Evolutionary conservation across 306 rosid species (phyloP).

Genomic region (Pyrus pyrifolia): DNA sequence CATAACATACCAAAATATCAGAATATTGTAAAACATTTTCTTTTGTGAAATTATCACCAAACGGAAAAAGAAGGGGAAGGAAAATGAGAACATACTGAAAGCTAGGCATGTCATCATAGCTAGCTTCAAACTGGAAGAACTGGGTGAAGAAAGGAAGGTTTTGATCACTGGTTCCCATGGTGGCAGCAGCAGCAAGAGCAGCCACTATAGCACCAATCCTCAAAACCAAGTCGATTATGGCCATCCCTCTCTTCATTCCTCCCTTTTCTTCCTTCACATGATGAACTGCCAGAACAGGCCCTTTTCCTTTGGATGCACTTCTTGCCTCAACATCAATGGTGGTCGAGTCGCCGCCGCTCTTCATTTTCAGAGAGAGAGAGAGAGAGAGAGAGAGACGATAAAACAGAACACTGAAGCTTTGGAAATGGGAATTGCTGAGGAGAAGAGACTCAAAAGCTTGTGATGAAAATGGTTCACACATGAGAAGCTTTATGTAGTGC

Average conservation of each 20-base stretch:
- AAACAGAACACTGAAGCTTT: background rate
- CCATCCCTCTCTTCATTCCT: conserved; percentile 60
- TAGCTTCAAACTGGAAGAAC: conserved; percentile 87
- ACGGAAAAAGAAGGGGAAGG: background rate
- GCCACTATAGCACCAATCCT: conserved; percentile 68
- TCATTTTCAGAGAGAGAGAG: conserved; percentile 27
- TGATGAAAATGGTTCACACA: background rate
- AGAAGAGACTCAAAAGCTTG: conserved; percentile 6
- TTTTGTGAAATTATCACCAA: background rate
- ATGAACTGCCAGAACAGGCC: conserved; percentile 11
- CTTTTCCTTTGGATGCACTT: conserved; percentile 36
- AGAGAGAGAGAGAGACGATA: background rate
- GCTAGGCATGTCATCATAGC: conserved; percentile 63
- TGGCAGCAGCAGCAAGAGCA: conserved; percentile 58
- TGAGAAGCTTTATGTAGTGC: conserved; percentile 1
- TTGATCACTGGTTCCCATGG: conserved; percentile 73
- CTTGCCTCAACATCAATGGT: conserved; percentile 50
- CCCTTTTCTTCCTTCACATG: conserved; percentile 18
- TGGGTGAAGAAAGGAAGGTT: conserved; percentile 87
- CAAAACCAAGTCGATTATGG: conserved; percentile 57
- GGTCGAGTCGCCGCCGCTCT: conserved; percentile 34
- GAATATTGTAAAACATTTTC: background rate
- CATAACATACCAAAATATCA: no score
- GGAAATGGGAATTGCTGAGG: background rate
- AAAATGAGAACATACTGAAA: conserved; percentile 45